phyloP scores from a whole-genome alignment of 495 filamentous ascomycete species.

The Penicillium steckii region DNA sequence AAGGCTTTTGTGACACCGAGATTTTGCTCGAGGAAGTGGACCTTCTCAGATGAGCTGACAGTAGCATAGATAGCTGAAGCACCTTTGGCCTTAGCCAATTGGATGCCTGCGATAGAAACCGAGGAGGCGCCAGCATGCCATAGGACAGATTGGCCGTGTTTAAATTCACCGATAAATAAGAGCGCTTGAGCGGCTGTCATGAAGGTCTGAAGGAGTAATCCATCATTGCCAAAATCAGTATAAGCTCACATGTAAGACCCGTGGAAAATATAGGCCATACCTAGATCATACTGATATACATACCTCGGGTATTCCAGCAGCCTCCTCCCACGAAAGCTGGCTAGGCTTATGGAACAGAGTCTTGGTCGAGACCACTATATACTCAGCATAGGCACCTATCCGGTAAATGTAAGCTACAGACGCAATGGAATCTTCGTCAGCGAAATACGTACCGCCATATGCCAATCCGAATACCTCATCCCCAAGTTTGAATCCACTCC shows the following conservation, averaged over 20 bases:
- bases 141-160: conserved; percentile 67
- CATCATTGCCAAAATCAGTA: background rate
- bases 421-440: too few species aligned
- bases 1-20: conserved; percentile 76
- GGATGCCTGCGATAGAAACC: conserved; percentile 85
- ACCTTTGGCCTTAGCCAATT: conserved; percentile 63
- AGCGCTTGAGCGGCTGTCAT: conserved; percentile 91
- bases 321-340: conserved; percentile 69
- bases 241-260: background rate
- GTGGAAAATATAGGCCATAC: too few species aligned
- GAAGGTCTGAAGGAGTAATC: conserved; percentile 67
- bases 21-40: conserved; percentile 68
- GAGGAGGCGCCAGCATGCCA: conserved; percentile 90
- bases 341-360: conserved; percentile 79
- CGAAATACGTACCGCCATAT: conserved; percentile 64
- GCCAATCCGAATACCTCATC: conserved; percentile 79
- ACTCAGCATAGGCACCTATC: conserved; percentile 79
- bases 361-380: conserved; percentile 71
- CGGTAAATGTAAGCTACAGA: background rate
- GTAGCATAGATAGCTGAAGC: conserved; percentile 76
- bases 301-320: conserved; percentile 66
- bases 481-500: conserved; percentile 39
- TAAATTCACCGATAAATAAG: conserved; percentile 71
- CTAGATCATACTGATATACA: too few species aligned
- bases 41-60: conserved; percentile 73